Evolutionary conservation across 2,329 filamentous ascomycete species (phyloP).

Genomic region (Venturia aucupariae): DNA sequence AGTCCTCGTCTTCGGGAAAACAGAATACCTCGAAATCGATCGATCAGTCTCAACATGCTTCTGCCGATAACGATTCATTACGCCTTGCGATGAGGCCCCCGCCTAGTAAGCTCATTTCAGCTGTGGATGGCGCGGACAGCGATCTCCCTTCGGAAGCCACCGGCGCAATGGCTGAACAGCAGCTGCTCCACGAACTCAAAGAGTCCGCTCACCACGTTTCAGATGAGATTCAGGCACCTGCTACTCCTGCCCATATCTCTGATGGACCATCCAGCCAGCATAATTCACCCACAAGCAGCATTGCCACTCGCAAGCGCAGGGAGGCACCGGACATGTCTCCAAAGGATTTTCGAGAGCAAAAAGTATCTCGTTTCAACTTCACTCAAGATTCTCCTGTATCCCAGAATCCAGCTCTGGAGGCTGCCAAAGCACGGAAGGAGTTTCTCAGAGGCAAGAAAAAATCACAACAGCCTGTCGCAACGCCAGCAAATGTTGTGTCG

Average conservation of each 20-base stretch:
- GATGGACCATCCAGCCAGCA: not conserved
- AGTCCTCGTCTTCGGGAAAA: not conserved
- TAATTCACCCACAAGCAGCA: not conserved
- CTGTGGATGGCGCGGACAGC: not conserved
- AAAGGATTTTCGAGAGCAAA: not conserved
- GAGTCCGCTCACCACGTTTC: not conserved
- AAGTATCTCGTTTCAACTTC: constrained; percentile 9
- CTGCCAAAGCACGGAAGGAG: not conserved
- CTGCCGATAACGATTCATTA: not conserved
- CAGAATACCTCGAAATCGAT: not conserved
- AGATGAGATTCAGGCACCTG: constrained; percentile 5
- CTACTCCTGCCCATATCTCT: not conserved
- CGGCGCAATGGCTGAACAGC: constrained; percentile 2
- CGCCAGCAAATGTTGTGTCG: not conserved
- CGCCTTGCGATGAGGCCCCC: not conserved
- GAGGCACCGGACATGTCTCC: not conserved
- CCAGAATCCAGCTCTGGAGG: constrained; percentile 8
- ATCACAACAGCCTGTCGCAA: not conserved
- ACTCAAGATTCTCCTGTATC: constrained; percentile 10
- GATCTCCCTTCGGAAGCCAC: constrained; percentile 2
- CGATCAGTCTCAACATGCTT: not conserved
- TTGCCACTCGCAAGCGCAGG: not conserved
- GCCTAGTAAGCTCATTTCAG: not conserved
- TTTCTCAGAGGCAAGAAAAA: not conserved
- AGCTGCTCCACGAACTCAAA: not conserved